phyloP scores from a whole-genome alignment of 2,329 filamentous ascomycete genomes.

The Calycina marina region DNA sequence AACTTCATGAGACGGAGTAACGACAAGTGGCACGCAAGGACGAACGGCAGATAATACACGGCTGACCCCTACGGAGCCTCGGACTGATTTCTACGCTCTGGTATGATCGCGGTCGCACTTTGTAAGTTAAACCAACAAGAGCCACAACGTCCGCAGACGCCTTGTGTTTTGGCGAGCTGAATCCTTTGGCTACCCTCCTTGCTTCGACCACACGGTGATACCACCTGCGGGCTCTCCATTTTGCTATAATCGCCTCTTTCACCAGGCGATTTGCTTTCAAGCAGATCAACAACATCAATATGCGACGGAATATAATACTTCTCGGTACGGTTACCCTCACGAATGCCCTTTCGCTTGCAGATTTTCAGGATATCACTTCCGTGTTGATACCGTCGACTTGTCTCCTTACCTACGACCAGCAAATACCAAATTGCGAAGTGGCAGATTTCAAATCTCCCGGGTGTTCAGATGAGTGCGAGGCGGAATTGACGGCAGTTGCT shows the following conservation, averaged over 20 bases:
- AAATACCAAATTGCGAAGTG: constrained; percentile 15
- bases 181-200: background rate
- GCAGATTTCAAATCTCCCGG: constrained; percentile 16
- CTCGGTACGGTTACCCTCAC: constrained; percentile 11
- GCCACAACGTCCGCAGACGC: background rate
- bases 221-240: background rate
- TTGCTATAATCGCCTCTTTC: background rate
- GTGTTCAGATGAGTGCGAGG: constrained; percentile 17
- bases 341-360: constrained; percentile 19
- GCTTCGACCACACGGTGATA: background rate
- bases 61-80: no score
- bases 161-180: background rate
- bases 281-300: constrained; percentile 6
- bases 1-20: no score
- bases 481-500: constrained; percentile 9
- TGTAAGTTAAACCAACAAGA: no score
- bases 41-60: no score
- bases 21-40: no score
- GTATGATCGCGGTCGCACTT: no score
- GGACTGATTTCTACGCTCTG: no score
- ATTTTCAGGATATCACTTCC: constrained; percentile 19
- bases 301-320: constrained; percentile 13
- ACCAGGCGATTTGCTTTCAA: background rate
- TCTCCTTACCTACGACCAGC: constrained; percentile 15
- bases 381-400: constrained; percentile 14